Conservation (phyloP, 2,329 filamentous ascomycete species). For the Metarhizium guizhouense region DNA sequence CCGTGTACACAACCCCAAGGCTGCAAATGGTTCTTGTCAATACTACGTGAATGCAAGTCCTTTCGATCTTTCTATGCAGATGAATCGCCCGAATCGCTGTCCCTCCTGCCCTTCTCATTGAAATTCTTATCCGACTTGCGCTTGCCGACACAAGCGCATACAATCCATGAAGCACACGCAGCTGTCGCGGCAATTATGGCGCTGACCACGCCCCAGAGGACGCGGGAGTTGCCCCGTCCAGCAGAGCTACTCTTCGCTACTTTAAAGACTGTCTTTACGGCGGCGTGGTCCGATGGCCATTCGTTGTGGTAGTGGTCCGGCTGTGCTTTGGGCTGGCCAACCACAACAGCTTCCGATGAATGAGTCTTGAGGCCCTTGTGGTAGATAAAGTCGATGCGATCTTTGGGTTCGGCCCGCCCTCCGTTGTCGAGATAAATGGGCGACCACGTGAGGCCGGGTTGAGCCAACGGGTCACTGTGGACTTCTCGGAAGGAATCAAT, state of each 20-base stretch:
- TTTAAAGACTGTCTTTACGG: slow-evolving; percentile 21
- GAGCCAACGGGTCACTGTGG: slow-evolving; percentile 23
- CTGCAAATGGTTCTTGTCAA: not conserved
- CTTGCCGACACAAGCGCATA: not conserved
- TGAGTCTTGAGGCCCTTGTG: slow-evolving; percentile 26
- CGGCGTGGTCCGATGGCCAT: slow-evolving; percentile 33
- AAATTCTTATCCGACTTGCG: not conserved
- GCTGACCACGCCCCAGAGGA: not conserved
- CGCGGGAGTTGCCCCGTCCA: not conserved
- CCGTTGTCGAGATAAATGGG: slow-evolving; percentile 26
- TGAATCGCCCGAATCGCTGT: not conserved
- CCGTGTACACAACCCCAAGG: not conserved
- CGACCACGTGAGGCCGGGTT: slow-evolving; percentile 31
- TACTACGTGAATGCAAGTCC: not conserved
- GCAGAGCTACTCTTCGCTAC: not conserved
- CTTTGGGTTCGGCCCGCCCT: slow-evolving; percentile 25
- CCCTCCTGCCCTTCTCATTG: not conserved
- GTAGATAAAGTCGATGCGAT: slow-evolving; percentile 34
- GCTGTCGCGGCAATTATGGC: not conserved
- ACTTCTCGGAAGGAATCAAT: slow-evolving; percentile 30
- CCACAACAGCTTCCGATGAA: slow-evolving; percentile 21
- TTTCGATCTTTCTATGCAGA: not conserved
- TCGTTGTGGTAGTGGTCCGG: slow-evolving; percentile 29
- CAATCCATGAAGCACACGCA: not conserved
- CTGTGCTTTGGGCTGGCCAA: slow-evolving; percentile 23